Conservation (phyloP, 164 flowering plant species). For the Sextonia rubra region DNA sequence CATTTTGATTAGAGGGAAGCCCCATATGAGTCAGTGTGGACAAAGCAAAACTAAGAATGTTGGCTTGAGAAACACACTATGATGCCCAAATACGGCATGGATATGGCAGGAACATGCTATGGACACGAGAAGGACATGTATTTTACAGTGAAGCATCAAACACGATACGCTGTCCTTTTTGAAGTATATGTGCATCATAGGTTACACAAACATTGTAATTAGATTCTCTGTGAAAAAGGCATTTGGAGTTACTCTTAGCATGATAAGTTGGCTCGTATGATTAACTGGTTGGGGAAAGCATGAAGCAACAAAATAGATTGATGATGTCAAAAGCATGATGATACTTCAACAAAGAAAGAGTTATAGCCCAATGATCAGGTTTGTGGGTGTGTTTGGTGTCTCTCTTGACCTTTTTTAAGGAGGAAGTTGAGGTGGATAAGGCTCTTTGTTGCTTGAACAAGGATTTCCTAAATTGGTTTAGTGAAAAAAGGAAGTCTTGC, state of each 20-base stretch:
- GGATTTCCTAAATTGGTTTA: constrained; percentile 55
- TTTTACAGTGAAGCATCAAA: too few relatives aligned
- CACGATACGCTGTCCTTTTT: too few relatives aligned
- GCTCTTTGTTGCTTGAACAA: constrained; percentile 53
- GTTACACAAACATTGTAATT: too few relatives aligned
- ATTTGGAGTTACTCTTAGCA: constrained; percentile 54
- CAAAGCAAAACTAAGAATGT: too few relatives aligned
- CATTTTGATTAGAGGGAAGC: too few relatives aligned
- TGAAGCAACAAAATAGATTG: constrained; percentile 33
- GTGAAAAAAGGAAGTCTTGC: constrained; percentile 38
- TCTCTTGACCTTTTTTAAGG: constrained; percentile 49
- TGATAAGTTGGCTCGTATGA: constrained; percentile 90
- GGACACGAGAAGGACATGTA: too few relatives aligned
- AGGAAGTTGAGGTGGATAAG: constrained; percentile 40
- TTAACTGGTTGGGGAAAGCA: constrained; percentile 79
- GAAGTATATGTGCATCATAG: too few relatives aligned
- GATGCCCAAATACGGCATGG: too few relatives aligned
- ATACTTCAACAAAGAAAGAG: constrained; percentile 38
- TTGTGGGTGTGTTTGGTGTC: constrained; percentile 80
- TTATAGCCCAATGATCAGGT: constrained; percentile 74
- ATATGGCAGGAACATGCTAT: too few relatives aligned
- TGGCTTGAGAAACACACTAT: too few relatives aligned
- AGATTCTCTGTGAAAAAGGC: too few relatives aligned
- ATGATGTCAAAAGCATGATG: constrained; percentile 65
- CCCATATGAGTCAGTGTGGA: too few relatives aligned